Evolutionary conservation across 2,329 filamentous ascomycete genomes (phyloP).

Genomic region (Fusarium begoniae): DNA sequence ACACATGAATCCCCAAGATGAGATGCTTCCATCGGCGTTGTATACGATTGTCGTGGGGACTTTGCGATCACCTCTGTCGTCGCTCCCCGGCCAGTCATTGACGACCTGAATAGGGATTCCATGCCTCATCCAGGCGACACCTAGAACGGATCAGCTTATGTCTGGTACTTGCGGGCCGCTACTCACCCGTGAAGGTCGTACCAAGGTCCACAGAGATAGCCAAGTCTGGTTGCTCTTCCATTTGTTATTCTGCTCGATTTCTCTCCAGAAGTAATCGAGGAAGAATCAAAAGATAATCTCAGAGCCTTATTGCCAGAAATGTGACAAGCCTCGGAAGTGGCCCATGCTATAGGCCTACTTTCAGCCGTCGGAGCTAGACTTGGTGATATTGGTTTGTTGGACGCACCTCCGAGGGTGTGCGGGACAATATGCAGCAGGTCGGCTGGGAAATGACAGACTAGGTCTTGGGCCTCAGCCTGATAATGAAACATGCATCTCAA

Average conservation of each 20-base stretch:
- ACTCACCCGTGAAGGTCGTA: conserved; percentile 56
- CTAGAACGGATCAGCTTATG: conserved; percentile 28
- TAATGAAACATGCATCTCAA: neutral
- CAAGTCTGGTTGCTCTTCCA: conserved; percentile 47
- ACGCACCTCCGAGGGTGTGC: neutral
- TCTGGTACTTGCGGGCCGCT: no score
- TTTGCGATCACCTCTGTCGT: conserved; percentile 63
- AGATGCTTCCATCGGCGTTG: conserved; percentile 51
- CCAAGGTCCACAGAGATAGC: conserved; percentile 56
- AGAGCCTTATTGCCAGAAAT: neutral
- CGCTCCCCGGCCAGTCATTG: conserved; percentile 64
- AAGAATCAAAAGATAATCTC: neutral
- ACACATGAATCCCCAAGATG: conserved; percentile 64
- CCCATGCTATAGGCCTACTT: neutral
- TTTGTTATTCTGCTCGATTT: neutral
- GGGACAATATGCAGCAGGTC: neutral
- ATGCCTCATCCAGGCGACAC: conserved; percentile 51
- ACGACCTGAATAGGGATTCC: conserved; percentile 55
- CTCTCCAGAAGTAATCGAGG: neutral
- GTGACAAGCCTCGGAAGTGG: neutral
- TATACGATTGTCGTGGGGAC: conserved; percentile 63
- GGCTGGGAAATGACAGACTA: neutral
- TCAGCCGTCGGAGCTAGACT: neutral
- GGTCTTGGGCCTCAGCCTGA: neutral
- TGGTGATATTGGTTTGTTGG: neutral